Conservation (phyloP, 139 green algal genomes). For the Coelastrella sp. region DNA sequence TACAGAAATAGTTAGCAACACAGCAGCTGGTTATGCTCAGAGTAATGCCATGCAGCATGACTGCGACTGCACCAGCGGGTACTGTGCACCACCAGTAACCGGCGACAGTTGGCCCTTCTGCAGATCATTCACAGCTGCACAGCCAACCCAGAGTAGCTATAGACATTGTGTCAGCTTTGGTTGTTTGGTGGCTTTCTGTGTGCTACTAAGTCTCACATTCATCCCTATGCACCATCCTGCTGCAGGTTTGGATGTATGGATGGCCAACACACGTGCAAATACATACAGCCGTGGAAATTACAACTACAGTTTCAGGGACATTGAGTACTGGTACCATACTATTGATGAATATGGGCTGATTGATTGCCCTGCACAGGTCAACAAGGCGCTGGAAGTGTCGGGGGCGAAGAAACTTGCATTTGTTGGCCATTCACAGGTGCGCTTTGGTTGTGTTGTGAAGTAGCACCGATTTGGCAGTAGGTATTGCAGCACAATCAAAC, state of each 20-base stretch:
- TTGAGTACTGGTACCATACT: conserved; percentile 47
- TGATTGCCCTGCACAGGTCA: conserved; percentile 74
- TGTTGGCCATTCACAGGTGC: conserved; percentile 2
- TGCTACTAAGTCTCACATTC: no score
- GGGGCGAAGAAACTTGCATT: conserved; percentile 14
- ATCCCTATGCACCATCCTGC: not conserved
- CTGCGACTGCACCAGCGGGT: not conserved
- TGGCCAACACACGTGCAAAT: conserved; percentile 74
- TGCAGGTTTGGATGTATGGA: conserved; percentile 77
- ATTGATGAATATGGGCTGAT: conserved; percentile 60
- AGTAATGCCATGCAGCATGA: not conserved
- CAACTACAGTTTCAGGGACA: conserved; percentile 27
- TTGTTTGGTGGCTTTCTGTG: not conserved
- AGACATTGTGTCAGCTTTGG: no score
- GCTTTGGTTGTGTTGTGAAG: not conserved
- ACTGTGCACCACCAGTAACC: not conserved
- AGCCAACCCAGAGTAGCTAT: no score
- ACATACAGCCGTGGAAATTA: conserved; percentile 59
- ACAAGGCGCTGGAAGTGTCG: conserved; percentile 60
- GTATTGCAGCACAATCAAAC: no score
- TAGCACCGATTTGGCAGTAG: not conserved
- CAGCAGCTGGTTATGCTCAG: no score
- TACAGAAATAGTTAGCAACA: no score
- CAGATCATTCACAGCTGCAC: no score
- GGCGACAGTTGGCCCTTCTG: not conserved